A percentile compares a stretch with the other conserved stretches of the same genome.
phyloP scores from a whole-genome alignment of 2,329 filamentous ascomycete species.

The Coniella lustricola region DNA sequence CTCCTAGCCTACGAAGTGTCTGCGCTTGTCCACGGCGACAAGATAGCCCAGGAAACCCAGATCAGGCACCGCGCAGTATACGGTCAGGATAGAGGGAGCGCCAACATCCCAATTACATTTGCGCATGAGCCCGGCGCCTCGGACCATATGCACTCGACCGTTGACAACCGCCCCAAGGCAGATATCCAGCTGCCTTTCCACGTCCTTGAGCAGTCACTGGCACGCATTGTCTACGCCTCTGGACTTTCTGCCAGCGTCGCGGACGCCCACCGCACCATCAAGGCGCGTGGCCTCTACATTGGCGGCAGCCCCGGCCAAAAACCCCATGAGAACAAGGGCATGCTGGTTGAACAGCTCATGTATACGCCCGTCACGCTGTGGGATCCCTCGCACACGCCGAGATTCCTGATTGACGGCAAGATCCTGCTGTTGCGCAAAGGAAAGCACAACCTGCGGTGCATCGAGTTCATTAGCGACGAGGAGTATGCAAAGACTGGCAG shows the following conservation, averaged over 20 bases:
- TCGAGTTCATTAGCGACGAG: conserved; percentile 52
- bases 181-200: conserved; percentile 50
- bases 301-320: conserved; percentile 38
- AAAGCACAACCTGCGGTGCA: conserved; percentile 56
- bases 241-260: conserved; percentile 49
- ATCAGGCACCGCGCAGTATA: conserved; percentile 46
- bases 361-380: conserved; percentile 58
- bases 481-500: conserved; percentile 42
- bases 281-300: conserved; percentile 52
- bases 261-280: conserved; percentile 53
- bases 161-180: conserved; percentile 42
- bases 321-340: conserved; percentile 22
- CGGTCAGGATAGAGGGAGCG: conserved; percentile 21
- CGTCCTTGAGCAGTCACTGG: conserved; percentile 50
- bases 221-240: conserved; percentile 51
- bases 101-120: neutral
- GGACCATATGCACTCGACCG: conserved; percentile 18
- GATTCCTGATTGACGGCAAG: conserved; percentile 53
- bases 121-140: conserved; percentile 17
- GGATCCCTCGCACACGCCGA: conserved; percentile 48
- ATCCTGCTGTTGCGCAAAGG: conserved; percentile 55
- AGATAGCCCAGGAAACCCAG: conserved; percentile 57
- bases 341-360: conserved; percentile 44
- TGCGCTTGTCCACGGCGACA: conserved; percentile 65
- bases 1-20: conserved; percentile 75